Conservation (phyloP, 169 alveolate species). For the Hepatocystis sp. region DNA sequence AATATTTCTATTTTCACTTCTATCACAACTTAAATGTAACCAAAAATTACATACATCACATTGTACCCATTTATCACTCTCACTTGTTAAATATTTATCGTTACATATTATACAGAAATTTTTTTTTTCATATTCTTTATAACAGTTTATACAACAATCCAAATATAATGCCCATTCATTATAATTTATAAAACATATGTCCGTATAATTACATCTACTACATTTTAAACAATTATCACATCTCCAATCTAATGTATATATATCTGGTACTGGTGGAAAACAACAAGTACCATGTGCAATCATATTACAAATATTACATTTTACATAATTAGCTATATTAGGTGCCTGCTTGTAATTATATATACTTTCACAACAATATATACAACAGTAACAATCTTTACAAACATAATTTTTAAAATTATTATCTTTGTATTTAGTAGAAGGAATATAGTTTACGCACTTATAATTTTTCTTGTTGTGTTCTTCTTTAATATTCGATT, state of each 20-base stretch:
- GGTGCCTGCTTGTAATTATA: constrained; percentile 74
- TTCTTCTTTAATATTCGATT: too few species aligned
- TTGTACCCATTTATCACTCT: constrained; percentile 81
- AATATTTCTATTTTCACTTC: constrained; percentile 75
- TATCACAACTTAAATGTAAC: constrained; percentile 89
- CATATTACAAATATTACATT: constrained; percentile 82
- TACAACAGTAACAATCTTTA: constrained; percentile 76
- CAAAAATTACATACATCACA: constrained; percentile 89
- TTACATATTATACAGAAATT: constrained; percentile 85
- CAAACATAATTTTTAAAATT: constrained; percentile 69
- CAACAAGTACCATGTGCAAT: constrained; percentile 87
- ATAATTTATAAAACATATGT: constrained; percentile 78
- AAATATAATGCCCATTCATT: constrained; percentile 84
- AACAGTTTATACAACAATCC: constrained; percentile 81
- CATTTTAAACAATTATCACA: constrained; percentile 86
- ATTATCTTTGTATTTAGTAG: constrained; percentile 38
- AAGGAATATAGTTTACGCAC: constrained; percentile 33
- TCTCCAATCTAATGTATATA: constrained; percentile 82
- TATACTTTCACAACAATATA: constrained; percentile 75
- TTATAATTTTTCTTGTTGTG: constrained; percentile 30
- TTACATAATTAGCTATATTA: constrained; percentile 75
- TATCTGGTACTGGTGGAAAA: constrained; percentile 83
- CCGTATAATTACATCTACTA: constrained; percentile 83
- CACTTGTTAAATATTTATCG: constrained; percentile 77
- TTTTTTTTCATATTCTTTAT: constrained; percentile 79